Conservation (phyloP, 1,284 basidiomycete genomes). For the Ganoderma leucocontextum region DNA sequence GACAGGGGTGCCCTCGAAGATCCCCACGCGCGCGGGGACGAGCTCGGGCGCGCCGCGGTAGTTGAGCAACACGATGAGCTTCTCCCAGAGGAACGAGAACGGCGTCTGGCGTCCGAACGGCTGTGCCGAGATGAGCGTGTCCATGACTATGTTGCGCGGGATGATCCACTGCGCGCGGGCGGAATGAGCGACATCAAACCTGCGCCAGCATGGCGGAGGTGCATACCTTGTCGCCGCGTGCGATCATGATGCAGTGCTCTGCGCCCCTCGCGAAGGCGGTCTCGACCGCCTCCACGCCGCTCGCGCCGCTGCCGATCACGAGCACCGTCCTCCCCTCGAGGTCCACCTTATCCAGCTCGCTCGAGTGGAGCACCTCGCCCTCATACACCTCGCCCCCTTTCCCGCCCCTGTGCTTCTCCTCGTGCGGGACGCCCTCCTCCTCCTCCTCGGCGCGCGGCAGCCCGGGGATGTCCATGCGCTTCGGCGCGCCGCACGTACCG, state of each 20-base stretch:
- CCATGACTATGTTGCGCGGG: constrained; percentile 61
- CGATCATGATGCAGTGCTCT: constrained; percentile 55
- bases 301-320: constrained; percentile 67
- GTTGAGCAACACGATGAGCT: constrained; percentile 56
- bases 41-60: constrained; percentile 62
- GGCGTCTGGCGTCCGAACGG: constrained; percentile 67
- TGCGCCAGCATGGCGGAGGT: background rate
- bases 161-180: constrained; percentile 56
- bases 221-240: constrained; percentile 46
- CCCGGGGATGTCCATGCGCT: constrained; percentile 56
- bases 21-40: constrained; percentile 49
- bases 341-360: constrained; percentile 52
- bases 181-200: background rate
- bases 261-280: constrained; percentile 56
- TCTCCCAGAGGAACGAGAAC: constrained; percentile 61
- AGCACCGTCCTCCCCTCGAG: constrained; percentile 57
- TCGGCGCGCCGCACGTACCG: constrained; percentile 27
- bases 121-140: constrained; percentile 61
- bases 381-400: constrained; percentile 42
- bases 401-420: constrained; percentile 30
- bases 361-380: constrained; percentile 63
- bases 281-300: constrained; percentile 70
- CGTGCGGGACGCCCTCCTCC: background rate
- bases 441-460: constrained; percentile 44
- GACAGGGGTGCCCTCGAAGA: constrained; percentile 62